Percentiles rank a stretch among this genome's conserved stretches.
These are phyloP conservation scores for Aspergillus latus DNA, from an alignment of 2,329 filamentous ascomycete genomes.

Conservation along the genomic window DNA sequence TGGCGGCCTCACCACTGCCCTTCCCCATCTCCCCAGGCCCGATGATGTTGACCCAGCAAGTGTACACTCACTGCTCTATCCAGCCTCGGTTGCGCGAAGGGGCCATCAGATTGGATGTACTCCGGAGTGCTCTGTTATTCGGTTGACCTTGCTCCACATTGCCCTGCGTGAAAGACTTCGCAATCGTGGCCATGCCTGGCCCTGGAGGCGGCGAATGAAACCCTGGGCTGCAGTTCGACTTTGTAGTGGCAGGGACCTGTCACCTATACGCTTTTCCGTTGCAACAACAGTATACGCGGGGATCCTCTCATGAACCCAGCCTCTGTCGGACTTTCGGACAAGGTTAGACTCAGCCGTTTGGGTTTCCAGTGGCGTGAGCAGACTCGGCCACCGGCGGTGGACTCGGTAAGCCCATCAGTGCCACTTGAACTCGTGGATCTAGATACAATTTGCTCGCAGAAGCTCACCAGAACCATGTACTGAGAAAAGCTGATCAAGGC, in stretches of 20 bases:
- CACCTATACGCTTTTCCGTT: neutral
- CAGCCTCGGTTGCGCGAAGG: neutral
- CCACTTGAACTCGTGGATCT: slow-evolving; percentile 14
- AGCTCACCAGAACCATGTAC: slow-evolving; percentile 16
- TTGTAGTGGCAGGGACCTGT: neutral
- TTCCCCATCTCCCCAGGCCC: neutral
- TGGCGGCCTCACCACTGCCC: neutral
- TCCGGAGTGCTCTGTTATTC: neutral
- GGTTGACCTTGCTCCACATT: slow-evolving; percentile 6
- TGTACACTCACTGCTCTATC: neutral
- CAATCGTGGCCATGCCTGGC: neutral
- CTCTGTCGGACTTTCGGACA: neutral
- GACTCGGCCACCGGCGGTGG: neutral
- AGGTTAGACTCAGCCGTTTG: neutral
- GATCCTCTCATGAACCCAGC: neutral
- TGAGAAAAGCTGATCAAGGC: slow-evolving; percentile 16
- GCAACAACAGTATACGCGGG: neutral
- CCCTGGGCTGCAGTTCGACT: neutral
- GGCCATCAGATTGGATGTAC: neutral
- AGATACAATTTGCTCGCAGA: slow-evolving; percentile 14
- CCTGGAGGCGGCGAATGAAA: neutral
- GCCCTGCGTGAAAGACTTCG: slow-evolving; percentile 2
- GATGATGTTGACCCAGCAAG: neutral
- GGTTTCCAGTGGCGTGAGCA: neutral
- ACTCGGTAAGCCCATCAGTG: neutral